Conservation (phyloP, 345 rosid species). For the Nephelium lappaceum region DNA sequence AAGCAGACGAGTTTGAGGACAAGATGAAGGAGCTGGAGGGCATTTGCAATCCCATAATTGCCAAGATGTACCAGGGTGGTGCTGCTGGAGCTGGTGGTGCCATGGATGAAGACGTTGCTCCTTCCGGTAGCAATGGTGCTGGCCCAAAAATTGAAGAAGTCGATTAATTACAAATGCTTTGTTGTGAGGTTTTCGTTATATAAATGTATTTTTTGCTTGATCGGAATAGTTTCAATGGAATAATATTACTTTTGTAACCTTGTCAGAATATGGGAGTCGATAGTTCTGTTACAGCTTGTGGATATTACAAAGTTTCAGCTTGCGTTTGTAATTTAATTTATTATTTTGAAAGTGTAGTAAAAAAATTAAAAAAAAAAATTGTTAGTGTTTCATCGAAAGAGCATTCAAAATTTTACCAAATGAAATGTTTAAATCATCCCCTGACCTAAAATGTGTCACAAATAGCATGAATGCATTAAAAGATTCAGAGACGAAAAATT, state of each 20-base stretch:
- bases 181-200: not conserved
- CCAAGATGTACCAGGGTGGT: conserved; percentile 54
- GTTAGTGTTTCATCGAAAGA: too few relatives aligned
- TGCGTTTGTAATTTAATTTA: too few relatives aligned
- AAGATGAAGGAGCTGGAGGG: conserved; percentile 69
- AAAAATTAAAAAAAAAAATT: too few relatives aligned
- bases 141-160: conserved; percentile 78
- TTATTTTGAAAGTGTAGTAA: too few relatives aligned
- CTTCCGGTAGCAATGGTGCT: conserved; percentile 44
- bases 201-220: not conserved
- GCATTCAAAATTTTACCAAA: too few relatives aligned
- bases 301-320: too few relatives aligned
- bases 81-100: conserved; percentile 35
- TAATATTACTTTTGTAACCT: too few relatives aligned
- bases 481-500: not conserved
- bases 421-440: too few relatives aligned
- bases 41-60: conserved; percentile 62
- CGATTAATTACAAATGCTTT: conserved; percentile 34
- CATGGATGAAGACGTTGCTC: conserved; percentile 33
- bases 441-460: too few relatives aligned
- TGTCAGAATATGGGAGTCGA: too few relatives aligned
- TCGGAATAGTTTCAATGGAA: not conserved
- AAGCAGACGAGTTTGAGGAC: conserved; percentile 63
- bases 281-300: too few relatives aligned
- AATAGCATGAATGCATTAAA: not conserved